These are phyloP conservation scores for Pseudogymnoascus sp. DNA, from an alignment of 2,329 filamentous ascomycete species.

Conservation along the genomic window DNA sequence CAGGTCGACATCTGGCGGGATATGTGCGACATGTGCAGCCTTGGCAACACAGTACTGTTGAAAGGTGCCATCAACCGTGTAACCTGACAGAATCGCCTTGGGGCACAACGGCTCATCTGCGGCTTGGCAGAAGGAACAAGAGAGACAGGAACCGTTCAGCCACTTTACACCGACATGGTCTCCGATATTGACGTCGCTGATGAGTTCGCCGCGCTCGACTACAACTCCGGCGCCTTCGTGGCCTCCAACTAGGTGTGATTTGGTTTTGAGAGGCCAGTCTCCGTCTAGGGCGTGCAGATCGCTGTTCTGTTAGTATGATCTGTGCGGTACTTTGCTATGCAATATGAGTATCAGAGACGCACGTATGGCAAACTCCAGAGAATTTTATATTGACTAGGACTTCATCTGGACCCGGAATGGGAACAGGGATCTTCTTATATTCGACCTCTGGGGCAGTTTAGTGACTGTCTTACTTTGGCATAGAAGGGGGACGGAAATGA, in stretches of 20 bases:
- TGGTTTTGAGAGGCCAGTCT: constrained; percentile 80
- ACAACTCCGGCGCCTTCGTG: constrained; percentile 75
- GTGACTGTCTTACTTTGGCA: background rate
- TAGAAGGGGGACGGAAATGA: no score
- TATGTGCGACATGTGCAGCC: constrained; percentile 73
- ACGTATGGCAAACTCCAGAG: constrained; percentile 78
- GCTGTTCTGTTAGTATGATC: background rate
- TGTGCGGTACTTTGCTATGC: background rate
- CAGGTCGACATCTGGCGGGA: constrained; percentile 69
- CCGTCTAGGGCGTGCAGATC: constrained; percentile 64
- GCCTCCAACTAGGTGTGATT: constrained; percentile 79
- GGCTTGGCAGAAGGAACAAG: constrained; percentile 76
- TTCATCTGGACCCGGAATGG: constrained; percentile 73
- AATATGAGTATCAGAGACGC: background rate
- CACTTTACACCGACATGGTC: constrained; percentile 87
- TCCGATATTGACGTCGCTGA: constrained; percentile 71
- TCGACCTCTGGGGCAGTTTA: constrained; percentile 40
- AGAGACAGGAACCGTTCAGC: constrained; percentile 81
- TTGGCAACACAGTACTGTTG: constrained; percentile 89
- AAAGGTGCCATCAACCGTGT: constrained; percentile 89
- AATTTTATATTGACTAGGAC: constrained; percentile 83
- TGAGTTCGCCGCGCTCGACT: constrained; percentile 70
- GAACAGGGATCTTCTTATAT: constrained; percentile 74
- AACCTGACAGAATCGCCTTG: constrained; percentile 71
- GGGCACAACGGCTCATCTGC: constrained; percentile 77